Base-by-base conservation (phyloP, 306 rosid species). In the Mimosa bimucronata region DNA sequence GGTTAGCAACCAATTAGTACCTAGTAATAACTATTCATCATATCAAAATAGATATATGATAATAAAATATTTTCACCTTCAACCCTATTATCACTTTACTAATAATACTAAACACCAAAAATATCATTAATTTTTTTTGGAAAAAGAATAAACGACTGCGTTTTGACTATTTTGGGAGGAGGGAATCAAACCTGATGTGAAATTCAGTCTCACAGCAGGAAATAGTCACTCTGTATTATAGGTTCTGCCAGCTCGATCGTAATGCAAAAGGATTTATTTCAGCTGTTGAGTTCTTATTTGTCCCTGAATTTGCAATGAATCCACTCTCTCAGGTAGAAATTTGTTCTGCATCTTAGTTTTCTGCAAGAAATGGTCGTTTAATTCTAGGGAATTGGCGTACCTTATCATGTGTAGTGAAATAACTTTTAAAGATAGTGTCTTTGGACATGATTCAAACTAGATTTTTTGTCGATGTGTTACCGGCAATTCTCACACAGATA, bases 211-310 rank as follows among this genome's bases (percentile, higher is more conserved):
- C 97, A 6, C 99, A 90, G 88, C 97, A 93, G 85, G 99, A 95
- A 80, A 93, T 93, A 73, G 97, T 88, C 55, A 87, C 92, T 5
- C 83, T 95, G 46, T 95, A 95, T 53, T 53, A 95, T 83, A 88
- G 98, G 76, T 93, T 95, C 84, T 95, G 97, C 79, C 98, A 95
- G 75, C 98, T 95, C 81, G 99, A 95, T 75, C 89, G 96, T 46
- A 95, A 83, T 82, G 94, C 93, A 0, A 93, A 91, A 81, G 99
- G 99, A 18, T 93, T 91, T 37, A 93, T 95, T 69, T 93, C 95
- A 2, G 82, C 99, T 1, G 98, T 93, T 68, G 99, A 95, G 82
- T 95, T 95, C 87, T 80, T 95, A 61, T 95, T 97, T 0, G 98
- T 93, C 37, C 99, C 97, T 11, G 99, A 95, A 82, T 93, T 93